A percentile compares a stretch with the other conserved stretches of the same genome.
Evolutionary conservation across 805 yeast genomes (phyloP).

Genomic region (Zygosaccharomyces siamensis): DNA sequence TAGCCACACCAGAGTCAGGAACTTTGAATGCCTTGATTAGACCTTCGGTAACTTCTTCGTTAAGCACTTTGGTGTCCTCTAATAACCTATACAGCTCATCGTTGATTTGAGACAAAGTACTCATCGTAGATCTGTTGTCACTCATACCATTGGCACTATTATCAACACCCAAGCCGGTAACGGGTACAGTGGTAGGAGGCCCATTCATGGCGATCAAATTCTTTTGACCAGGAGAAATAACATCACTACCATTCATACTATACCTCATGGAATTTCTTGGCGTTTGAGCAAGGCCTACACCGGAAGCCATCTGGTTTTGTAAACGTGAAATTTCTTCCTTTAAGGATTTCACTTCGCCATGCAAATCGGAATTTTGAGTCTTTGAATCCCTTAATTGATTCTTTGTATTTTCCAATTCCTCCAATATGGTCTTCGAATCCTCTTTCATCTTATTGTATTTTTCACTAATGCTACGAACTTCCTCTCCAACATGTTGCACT

Average conservation of each 20-base stretch:
- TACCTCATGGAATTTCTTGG: slow-evolving; percentile 31
- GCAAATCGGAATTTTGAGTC: slow-evolving; percentile 61
- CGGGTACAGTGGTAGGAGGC: slow-evolving; percentile 10
- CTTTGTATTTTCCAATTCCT: slow-evolving; percentile 57
- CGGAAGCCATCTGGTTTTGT: slow-evolving; percentile 35
- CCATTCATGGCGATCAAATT: slow-evolving; percentile 21
- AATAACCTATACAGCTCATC: slow-evolving; percentile 68
- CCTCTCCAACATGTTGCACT: slow-evolving; percentile 51
- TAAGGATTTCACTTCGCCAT: slow-evolving; percentile 48
- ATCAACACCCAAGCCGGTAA: slow-evolving; percentile 18
- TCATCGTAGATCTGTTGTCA: slow-evolving; percentile 40
- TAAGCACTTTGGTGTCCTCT: slow-evolving; percentile 66
- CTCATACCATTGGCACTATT: slow-evolving; percentile 22
- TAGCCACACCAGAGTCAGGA: slow-evolving; percentile 81
- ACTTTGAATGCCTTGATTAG: slow-evolving; percentile 77
- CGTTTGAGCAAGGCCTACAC: slow-evolving; percentile 34
- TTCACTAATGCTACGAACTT: slow-evolving; percentile 54
- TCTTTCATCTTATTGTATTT: slow-evolving; percentile 59
- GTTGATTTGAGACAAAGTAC: slow-evolving; percentile 62
- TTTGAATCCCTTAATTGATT: slow-evolving; percentile 53
- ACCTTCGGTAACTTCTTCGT: slow-evolving; percentile 81
- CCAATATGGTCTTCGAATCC: slow-evolving; percentile 57
- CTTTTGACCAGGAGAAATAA: slow-evolving; percentile 21
- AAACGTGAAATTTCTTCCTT: slow-evolving; percentile 46
- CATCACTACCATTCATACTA: slow-evolving; percentile 29